phyloP scores from a whole-genome alignment of 768 basidiomycete species.

The Russula earlei region DNA sequence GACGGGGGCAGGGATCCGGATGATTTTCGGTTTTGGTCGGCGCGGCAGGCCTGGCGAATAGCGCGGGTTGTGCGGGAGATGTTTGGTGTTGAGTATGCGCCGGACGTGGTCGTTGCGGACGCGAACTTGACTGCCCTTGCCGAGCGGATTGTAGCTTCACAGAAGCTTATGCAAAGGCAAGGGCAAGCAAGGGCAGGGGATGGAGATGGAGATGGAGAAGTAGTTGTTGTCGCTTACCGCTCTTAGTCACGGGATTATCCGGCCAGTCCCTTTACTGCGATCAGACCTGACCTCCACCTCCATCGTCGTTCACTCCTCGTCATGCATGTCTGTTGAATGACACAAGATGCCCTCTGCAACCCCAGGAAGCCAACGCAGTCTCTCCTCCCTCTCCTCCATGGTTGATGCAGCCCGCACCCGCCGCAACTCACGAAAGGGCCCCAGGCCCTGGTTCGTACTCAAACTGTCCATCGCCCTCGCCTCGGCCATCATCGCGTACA shows the following conservation, averaged over 20 bases:
- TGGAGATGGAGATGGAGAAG: too few species aligned
- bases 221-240: too few species aligned
- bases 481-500: conserved; percentile 52
- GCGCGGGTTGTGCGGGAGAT: conserved; percentile 66
- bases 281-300: too few species aligned
- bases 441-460: conserved; percentile 63
- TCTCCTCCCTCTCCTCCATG: not conserved
- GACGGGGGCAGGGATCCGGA: conserved; percentile 61
- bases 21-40: conserved; percentile 92
- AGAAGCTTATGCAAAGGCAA: conserved; percentile 29
- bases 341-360: not conserved
- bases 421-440: conserved; percentile 26
- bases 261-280: too few species aligned
- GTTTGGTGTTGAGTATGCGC: conserved; percentile 82
- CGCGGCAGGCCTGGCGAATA: conserved; percentile 84
- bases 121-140: conserved; percentile 85
- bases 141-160: conserved; percentile 73
- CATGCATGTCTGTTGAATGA: not conserved
- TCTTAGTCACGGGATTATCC: too few species aligned
- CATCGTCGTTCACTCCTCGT: too few species aligned
- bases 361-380: not conserved
- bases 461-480: conserved; percentile 60
- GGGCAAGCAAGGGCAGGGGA: conserved; percentile 62
- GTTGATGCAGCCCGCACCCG: not conserved
- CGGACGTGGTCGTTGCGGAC: conserved; percentile 87